A percentile compares a stretch with the other conserved stretches of the same genome.
phyloP scores from a whole-genome alignment of 768 basidiomycete species.

The Hygrophorus pudorinus region DNA sequence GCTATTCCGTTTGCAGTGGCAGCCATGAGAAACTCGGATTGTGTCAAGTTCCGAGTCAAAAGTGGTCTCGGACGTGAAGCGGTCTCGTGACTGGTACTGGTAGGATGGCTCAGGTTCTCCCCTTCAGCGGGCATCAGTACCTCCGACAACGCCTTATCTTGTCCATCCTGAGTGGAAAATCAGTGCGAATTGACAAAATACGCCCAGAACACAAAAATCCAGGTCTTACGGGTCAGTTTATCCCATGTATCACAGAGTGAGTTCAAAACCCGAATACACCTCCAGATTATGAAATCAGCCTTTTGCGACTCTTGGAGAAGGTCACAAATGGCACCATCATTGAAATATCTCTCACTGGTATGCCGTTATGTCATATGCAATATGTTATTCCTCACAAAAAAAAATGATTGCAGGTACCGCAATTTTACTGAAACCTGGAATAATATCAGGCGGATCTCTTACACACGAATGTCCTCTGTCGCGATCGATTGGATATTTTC shows the following conservation, averaged over 20 bases:
- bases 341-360: slow-evolving; percentile 94
- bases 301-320: slow-evolving; percentile 81
- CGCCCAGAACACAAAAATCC: slow-evolving; percentile 90
- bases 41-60: not conserved
- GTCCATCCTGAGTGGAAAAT: slow-evolving; percentile 82
- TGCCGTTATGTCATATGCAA: slow-evolving; percentile 11
- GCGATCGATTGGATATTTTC: slow-evolving; percentile 86
- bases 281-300: slow-evolving; percentile 85
- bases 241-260: not conserved
- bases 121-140: slow-evolving; percentile 74
- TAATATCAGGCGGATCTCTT: slow-evolving; percentile 75
- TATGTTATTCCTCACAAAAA: slow-evolving; percentile 1
- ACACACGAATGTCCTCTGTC: slow-evolving; percentile 85
- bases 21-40: not conserved
- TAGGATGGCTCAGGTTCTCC: slow-evolving; percentile 38
- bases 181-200: slow-evolving; percentile 79
- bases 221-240: slow-evolving; percentile 69
- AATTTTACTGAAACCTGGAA: slow-evolving; percentile 84
- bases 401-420: slow-evolving; percentile 59
- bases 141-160: slow-evolving; percentile 79
- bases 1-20: not conserved
- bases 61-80: too few relatives aligned
- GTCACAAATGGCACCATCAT: slow-evolving; percentile 89
- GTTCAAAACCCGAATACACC: slow-evolving; percentile 2
- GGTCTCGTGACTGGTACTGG: slow-evolving; percentile 1